phyloP scores from a whole-genome alignment of 1,284 basidiomycete species.

The Ceratorhiza oryzae-sativae region DNA sequence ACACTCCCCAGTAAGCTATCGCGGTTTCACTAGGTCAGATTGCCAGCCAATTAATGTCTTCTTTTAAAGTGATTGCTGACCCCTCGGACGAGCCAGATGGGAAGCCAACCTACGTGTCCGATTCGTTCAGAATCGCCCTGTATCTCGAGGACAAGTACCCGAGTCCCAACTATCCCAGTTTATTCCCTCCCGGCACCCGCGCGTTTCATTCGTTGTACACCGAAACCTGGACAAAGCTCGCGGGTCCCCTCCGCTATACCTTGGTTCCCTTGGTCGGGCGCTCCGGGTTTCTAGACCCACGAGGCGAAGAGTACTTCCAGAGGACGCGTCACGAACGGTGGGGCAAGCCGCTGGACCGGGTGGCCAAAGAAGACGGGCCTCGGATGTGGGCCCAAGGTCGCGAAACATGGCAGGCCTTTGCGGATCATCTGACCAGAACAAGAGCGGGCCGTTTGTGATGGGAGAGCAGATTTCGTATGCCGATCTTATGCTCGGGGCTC shows the following conservation, averaged over 20 bases:
- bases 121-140: conserved; percentile 41
- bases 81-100: conserved; percentile 27
- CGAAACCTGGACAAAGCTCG: neutral
- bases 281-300: conserved; percentile 39
- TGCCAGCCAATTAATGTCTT: conserved; percentile 15
- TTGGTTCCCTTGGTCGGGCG: conserved; percentile 27
- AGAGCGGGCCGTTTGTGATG: conserved; percentile 25
- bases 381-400: neutral
- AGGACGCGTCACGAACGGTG: conserved; percentile 10
- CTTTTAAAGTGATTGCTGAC: conserved; percentile 35
- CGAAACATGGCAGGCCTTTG: conserved; percentile 1
- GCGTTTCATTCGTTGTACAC: conserved; percentile 38
- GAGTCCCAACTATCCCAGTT: neutral
- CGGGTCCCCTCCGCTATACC: conserved; percentile 2
- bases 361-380: conserved; percentile 11
- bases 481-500: conserved; percentile 22
- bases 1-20: conserved; percentile 35
- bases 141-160: conserved; percentile 42
- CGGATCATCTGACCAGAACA: neutral
- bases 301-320: conserved; percentile 19
- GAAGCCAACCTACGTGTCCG: conserved; percentile 36
- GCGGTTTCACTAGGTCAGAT: conserved; percentile 3
- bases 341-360: conserved; percentile 11
- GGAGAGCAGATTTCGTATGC: conserved; percentile 14
- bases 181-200: conserved; percentile 38